Evolutionary conservation across 345 rosid species (phyloP).

Genomic region (Tarenaya hassleriana): DNA sequence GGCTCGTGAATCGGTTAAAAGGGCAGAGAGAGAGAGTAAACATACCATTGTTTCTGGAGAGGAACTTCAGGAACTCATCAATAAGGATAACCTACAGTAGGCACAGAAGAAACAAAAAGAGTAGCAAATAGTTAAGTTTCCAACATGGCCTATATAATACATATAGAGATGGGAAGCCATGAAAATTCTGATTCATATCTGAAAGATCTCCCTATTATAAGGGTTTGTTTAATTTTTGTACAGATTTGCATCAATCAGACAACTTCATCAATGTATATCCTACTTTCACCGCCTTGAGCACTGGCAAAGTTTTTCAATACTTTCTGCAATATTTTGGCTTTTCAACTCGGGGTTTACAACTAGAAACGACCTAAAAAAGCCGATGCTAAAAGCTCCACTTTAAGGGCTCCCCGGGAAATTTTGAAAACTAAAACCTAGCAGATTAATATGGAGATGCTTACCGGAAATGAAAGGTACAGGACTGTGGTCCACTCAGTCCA

Average conservation of each 20-base stretch:
- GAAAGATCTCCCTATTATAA: background rate
- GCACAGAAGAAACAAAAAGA: background rate
- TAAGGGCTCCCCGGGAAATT: slow-evolving; percentile 1
- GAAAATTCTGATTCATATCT: slow-evolving; percentile 3
- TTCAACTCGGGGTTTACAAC: too few relatives aligned
- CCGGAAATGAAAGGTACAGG: slow-evolving; percentile 94
- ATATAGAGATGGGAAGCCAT: background rate
- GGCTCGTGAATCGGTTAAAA: background rate
- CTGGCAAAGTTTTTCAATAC: too few relatives aligned
- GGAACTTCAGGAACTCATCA: slow-evolving; percentile 86
- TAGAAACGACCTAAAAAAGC: too few relatives aligned
- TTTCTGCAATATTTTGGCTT: too few relatives aligned
- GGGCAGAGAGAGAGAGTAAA: slow-evolving; percentile 4
- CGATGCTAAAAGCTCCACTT: slow-evolving; percentile 3
- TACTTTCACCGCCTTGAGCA: too few relatives aligned
- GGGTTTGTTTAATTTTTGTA: background rate
- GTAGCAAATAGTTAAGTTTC: background rate
- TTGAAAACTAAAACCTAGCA: slow-evolving; percentile 8
- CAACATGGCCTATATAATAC: too few relatives aligned
- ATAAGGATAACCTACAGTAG: slow-evolving; percentile 73
- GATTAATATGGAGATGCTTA: slow-evolving; percentile 31
- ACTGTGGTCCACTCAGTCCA: slow-evolving; percentile 87
- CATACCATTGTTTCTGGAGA: slow-evolving; percentile 60
- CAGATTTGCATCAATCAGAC: slow-evolving; percentile 13
- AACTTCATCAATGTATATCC: background rate